Base-by-base conservation (phyloP, 2,329 filamentous ascomycete species). In the Trichoderma sp. region DNA sequence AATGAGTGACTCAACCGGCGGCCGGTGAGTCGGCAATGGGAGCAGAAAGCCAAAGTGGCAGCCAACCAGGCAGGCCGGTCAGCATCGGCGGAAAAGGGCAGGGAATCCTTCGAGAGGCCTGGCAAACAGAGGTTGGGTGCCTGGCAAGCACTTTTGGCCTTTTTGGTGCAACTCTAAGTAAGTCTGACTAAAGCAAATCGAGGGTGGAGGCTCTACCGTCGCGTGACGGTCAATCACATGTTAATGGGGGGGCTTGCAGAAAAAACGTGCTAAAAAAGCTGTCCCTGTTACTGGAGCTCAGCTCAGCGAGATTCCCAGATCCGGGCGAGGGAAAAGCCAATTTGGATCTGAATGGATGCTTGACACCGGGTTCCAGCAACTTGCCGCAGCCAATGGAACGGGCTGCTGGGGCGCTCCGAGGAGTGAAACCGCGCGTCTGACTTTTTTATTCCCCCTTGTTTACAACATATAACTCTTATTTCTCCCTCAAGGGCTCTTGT, bases 151-250 rank as follows among this genome's bases (percentile, higher is more conserved):
- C 39, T 62, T 50, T 43, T 64, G 47, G 58, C 26, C 39, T n/a
- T 59, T 59, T 34, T 34, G 57, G 57, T 59, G 47, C 50, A 32
- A 55, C 59, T 26, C 36, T 63, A 28, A 36, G 23, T 55, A 30
- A 20, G 43, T 32, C 59, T 64, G 43, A 63, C 58, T 57, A 64
- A 64, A 63, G 43, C 43, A 36, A 28, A 13, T 39, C 30, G 15
- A 17, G 50, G 58, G 58, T 70, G 59, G 68, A 70, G 55, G 61
- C 61, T 64, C 61, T 34, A 15, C 34, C 63, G 55, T 65, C 70
- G 55, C 57, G 70, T 69, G 70, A 69, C 70, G 43, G 39, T 34
- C 39, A 64, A 69, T 72, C 70, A 72, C 70, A 72, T 72, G 70
- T 28, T 23, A 71, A 70, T 20, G 58, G 53, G 34, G 34, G 34